Base-by-base conservation (phyloP, 805 yeast species). In the Pichia insulana region DNA sequence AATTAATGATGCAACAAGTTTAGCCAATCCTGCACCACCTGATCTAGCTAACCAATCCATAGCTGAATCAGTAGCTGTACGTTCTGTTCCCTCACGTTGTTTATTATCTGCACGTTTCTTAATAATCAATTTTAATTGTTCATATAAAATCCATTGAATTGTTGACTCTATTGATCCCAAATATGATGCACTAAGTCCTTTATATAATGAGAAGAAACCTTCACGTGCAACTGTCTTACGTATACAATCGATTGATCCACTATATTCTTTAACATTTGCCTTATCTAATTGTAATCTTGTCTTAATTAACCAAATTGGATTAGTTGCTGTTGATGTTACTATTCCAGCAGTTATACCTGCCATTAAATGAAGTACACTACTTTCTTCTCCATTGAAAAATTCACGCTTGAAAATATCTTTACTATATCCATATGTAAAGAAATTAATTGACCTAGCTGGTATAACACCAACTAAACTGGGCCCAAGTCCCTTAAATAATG, bases 1-100 rank as follows among this genome's bases (percentile, higher is more conserved):
- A 37, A 89, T 74, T 43, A 92, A 71, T 17, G 96, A 86, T 2
- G 98, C 98, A 45, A 84, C 69, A 54, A 92, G 81, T 62, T 92
- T 92, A 36, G 98, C 98, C 34, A 87, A 79, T 35, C 98, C 98
- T 3, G 98, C 98, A 34, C 96, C 86, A 2, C 97, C 97, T 0
- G 97, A 87, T 52, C 97, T 77, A 2, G 96, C 96, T 49, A 81
- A 74, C 98, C 98, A 92, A 56, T 87, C 95, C 50, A 80, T 62
- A 22, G 87, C 66, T 45, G 76, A 72, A 54, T 86, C 96, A 43
- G 70, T 57, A 2, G 74, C 66, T 40, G 67, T 67, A 44, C 59
- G 65, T 45, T 71, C 72, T 41, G 61, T 66, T 9, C 66, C 67
- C 6, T 49, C 46, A 16, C 42, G 42, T 40, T 63, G 68, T 17